phyloP scores from a whole-genome alignment of 2,329 filamentous ascomycete species.

The Neonectria faginata region DNA sequence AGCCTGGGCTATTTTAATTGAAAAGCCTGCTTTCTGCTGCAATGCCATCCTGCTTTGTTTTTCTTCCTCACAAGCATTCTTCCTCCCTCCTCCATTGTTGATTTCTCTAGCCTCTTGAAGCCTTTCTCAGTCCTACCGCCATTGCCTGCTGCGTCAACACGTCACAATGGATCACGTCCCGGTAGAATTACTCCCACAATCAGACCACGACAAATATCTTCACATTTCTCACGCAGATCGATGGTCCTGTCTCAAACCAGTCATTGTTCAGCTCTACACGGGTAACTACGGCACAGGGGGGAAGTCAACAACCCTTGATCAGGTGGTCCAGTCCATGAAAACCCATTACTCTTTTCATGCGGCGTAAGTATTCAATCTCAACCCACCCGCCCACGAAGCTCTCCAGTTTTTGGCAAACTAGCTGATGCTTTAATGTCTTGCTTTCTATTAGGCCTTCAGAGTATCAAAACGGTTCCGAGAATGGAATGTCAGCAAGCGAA shows the following conservation, averaged over 20 bases:
- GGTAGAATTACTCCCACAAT: conserved; percentile 3
- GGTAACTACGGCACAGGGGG: conserved; percentile 9
- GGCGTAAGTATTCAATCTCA: conserved; percentile 9
- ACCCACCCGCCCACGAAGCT: not conserved
- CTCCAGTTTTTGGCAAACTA: too few species aligned
- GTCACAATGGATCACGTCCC: conserved; percentile 25
- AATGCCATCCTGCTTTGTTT: too few species aligned
- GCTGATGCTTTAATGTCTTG: not conserved
- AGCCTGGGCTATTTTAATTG: too few species aligned
- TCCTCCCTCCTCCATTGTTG: not conserved
- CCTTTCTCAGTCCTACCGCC: not conserved
- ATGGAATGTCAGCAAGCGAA: conserved; percentile 17
- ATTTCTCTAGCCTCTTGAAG: not conserved
- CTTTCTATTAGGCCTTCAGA: conserved; percentile 2
- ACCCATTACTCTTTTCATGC: conserved; percentile 33
- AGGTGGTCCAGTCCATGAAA: conserved; percentile 37
- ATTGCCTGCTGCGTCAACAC: not conserved
- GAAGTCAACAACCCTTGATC: conserved; percentile 14
- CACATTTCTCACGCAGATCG: conserved; percentile 37
- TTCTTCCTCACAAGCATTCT: not conserved
- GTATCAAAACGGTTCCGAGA: conserved; percentile 11
- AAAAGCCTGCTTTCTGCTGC: not conserved
- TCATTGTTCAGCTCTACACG: conserved; percentile 33
- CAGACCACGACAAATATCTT: conserved; percentile 20
- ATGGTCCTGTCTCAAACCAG: conserved; percentile 36